A percentile compares a stretch with the other conserved stretches of the same genome.
phyloP scores from a whole-genome alignment of 257 asterid species.

The Solanum raphanifolium region DNA sequence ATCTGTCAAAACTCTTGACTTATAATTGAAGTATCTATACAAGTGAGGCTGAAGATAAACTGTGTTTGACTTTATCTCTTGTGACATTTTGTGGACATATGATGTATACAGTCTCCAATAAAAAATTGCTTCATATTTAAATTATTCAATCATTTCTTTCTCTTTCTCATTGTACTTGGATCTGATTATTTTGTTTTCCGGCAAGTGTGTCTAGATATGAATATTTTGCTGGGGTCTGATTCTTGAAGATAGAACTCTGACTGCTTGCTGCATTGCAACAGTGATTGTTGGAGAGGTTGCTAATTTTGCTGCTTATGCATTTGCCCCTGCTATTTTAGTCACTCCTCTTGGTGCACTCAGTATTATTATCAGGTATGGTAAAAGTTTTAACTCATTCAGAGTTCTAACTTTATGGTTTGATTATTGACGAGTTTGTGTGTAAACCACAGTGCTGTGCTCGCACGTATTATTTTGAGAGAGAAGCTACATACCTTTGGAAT shows the following conservation, averaged over 20 bases:
- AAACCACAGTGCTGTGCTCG: constrained; percentile 84
- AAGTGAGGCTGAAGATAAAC: background rate
- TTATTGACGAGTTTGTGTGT: constrained; percentile 23
- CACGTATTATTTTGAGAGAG: constrained; percentile 76
- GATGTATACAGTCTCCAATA: background rate
- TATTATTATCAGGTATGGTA: constrained; percentile 84
- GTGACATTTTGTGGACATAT: background rate
- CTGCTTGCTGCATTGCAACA: constrained; percentile 24
- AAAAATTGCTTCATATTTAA: background rate
- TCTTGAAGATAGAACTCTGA: background rate
- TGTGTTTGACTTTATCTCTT: background rate
- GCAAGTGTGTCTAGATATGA: background rate
- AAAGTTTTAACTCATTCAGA: constrained; percentile 3
- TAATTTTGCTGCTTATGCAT: constrained; percentile 99
- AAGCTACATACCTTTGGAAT: constrained; percentile 78
- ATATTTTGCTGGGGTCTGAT: background rate
- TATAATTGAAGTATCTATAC: background rate
- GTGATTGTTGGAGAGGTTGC: constrained; percentile 98
- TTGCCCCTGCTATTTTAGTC: constrained; percentile 95
- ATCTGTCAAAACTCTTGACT: background rate
- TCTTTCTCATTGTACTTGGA: background rate
- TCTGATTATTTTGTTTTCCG: background rate
- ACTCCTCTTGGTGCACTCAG: constrained; percentile 99
- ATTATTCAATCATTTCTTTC: background rate
- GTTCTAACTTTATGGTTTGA: constrained; percentile 5